A percentile compares a stretch with the other conserved stretches of the same genome.
Evolutionary conservation across 768 basidiomycete genomes (phyloP).

Genomic region (Coprinellus aureogranulatus): DNA sequence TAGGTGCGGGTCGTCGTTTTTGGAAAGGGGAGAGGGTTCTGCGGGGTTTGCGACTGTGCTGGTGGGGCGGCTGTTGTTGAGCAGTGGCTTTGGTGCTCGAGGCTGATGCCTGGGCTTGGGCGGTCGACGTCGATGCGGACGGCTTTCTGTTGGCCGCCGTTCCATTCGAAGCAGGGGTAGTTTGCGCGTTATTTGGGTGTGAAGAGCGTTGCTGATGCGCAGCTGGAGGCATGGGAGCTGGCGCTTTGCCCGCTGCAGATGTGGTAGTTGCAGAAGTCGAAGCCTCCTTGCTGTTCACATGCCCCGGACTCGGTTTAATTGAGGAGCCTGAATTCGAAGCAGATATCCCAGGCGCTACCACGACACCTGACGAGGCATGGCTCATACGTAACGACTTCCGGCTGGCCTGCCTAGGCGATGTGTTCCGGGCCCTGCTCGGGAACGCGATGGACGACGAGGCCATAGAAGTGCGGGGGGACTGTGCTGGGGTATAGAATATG

Average conservation of each 20-base stretch:
- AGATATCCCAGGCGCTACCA: constrained; percentile 5
- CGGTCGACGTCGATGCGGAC: background rate
- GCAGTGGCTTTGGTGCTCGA: background rate
- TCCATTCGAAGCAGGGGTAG: constrained; percentile 3
- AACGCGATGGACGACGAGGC: constrained; percentile 32
- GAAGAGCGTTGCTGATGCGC: background rate
- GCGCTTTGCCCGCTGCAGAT: background rate
- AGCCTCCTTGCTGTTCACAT: background rate
- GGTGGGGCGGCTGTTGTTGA: background rate
- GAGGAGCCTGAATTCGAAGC: constrained; percentile 4
- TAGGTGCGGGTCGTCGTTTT: no score
- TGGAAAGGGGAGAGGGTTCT: background rate
- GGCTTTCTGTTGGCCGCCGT: constrained; percentile 3
- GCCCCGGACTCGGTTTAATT: constrained; percentile 3
- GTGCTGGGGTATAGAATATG: constrained; percentile 62
- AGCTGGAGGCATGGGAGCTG: no score
- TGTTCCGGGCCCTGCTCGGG: constrained; percentile 12
- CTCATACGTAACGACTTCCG: constrained; percentile 18
- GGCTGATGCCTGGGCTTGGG: background rate
- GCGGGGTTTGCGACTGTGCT: no score
- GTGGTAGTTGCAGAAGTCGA: background rate
- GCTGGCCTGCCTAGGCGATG: constrained; percentile 25
- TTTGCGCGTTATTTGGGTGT: background rate
- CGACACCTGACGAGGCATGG: background rate
- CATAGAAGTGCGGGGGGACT: constrained; percentile 52